These are phyloP conservation scores for Scedosporium boydii DNA, from an alignment of 2,329 filamentous ascomycete species.

Conservation along the genomic window DNA sequence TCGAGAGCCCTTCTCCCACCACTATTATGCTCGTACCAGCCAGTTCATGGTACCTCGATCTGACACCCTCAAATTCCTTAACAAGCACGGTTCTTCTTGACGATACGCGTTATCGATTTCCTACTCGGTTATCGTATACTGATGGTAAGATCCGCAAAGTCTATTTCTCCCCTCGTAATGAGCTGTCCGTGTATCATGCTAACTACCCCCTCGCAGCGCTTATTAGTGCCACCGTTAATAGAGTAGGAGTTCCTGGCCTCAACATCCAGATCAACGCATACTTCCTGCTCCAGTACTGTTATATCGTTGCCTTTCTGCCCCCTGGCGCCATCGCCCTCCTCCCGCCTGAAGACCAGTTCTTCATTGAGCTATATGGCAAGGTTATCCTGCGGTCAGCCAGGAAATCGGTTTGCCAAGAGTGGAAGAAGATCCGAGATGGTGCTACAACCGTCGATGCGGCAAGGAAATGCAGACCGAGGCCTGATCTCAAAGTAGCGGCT, in stretches of 20 bases:
- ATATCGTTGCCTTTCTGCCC: not conserved
- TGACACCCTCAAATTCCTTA: not conserved
- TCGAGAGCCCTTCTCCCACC: not conserved
- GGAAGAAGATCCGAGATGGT: not conserved
- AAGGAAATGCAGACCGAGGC: not conserved
- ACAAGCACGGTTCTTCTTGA: not conserved
- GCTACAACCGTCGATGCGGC: not conserved
- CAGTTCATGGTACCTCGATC: not conserved
- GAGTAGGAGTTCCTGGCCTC: not conserved
- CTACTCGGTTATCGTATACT: not conserved
- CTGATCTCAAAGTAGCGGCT: too few relatives aligned
- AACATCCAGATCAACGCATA: not conserved
- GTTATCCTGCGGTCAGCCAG: not conserved
- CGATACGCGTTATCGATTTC: not conserved
- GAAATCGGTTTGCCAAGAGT: not conserved
- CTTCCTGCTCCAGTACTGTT: not conserved
- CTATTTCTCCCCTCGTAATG: too few relatives aligned
- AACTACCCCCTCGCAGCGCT: not conserved
- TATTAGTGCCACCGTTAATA: not conserved
- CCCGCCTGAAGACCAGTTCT: not conserved
- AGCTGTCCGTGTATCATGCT: not conserved
- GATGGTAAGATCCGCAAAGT: not conserved
- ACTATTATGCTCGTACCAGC: not conserved
- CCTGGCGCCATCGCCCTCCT: not conserved
- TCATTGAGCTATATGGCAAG: not conserved